Percentiles rank a stretch among this genome's conserved stretches.
Conservation (phyloP, 2,329 filamentous ascomycete species). For the Lasiodiplodia gonubiensis region DNA sequence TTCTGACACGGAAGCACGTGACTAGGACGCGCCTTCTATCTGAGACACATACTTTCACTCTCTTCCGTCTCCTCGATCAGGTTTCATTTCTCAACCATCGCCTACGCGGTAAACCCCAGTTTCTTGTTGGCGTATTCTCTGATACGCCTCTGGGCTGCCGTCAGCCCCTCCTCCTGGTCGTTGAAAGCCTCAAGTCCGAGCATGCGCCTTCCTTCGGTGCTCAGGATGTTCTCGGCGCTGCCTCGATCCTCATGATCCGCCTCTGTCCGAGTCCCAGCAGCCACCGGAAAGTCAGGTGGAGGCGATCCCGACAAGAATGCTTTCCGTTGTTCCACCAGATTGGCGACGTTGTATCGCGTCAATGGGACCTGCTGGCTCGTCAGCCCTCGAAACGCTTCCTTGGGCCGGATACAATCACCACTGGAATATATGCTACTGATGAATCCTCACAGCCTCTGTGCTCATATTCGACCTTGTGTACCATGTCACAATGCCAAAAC, state of each 20-base stretch:
- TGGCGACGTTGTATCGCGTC: slow-evolving; percentile 33
- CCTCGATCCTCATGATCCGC: slow-evolving; percentile 31
- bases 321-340: slow-evolving; percentile 30
- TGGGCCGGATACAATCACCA: slow-evolving; percentile 7
- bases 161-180: too few species aligned
- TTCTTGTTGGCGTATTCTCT: too few species aligned
- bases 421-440: slow-evolving; percentile 35
- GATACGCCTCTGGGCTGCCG: too few species aligned
- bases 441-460: slow-evolving; percentile 35
- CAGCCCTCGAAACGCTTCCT: too few species aligned
- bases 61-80: too few species aligned
- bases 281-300: slow-evolving; percentile 31
- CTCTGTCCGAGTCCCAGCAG: neutral
- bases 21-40: neutral
- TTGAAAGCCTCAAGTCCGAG: too few species aligned
- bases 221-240: slow-evolving; percentile 31
- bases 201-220: slow-evolving; percentile 27
- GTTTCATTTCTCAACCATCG: neutral
- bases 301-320: slow-evolving; percentile 29
- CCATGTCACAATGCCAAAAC: slow-evolving; percentile 37
- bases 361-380: slow-evolving; percentile 25
- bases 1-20: neutral
- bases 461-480: slow-evolving; percentile 35
- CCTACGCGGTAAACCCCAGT: too few species aligned
- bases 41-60: too few species aligned